Conservation (phyloP, 805 yeast species). For the Wickerhamiella lipophila region DNA sequence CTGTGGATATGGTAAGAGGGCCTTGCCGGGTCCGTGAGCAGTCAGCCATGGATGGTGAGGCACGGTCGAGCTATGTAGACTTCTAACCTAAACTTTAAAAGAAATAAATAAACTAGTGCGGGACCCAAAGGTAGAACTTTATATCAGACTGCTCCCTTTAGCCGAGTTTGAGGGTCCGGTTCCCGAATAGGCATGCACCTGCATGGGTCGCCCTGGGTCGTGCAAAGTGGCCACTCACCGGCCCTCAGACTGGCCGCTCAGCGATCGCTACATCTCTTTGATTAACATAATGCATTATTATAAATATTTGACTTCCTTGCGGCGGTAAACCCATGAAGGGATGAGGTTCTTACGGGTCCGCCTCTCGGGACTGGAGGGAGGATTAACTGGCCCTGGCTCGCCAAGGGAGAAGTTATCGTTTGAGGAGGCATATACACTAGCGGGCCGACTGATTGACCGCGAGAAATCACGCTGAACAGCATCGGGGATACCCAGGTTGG, state of each 20-base stretch:
- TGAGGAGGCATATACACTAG: background rate
- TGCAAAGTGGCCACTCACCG: no score
- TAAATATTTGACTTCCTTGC: constrained; percentile 4
- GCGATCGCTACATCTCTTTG: no score
- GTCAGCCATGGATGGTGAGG: background rate
- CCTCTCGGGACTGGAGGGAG: constrained; percentile 6
- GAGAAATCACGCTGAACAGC: background rate
- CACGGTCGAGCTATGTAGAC: no score
- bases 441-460: background rate
- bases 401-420: constrained; percentile 4
- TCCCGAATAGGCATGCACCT: no score
- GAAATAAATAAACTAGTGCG: no score
- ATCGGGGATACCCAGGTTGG: constrained; percentile 17
- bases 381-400: constrained; percentile 10
- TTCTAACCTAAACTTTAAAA: no score
- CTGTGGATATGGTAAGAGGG: background rate
- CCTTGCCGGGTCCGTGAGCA: background rate
- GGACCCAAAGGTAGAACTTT: no score
- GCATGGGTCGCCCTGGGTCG: no score
- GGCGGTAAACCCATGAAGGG: constrained; percentile 5
- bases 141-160: no score
- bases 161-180: no score
- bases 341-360: background rate
- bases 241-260: no score
- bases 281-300: background rate